phyloP scores from a whole-genome alignment of 2,329 filamentous ascomycete species.

The Venturia carpophila region DNA sequence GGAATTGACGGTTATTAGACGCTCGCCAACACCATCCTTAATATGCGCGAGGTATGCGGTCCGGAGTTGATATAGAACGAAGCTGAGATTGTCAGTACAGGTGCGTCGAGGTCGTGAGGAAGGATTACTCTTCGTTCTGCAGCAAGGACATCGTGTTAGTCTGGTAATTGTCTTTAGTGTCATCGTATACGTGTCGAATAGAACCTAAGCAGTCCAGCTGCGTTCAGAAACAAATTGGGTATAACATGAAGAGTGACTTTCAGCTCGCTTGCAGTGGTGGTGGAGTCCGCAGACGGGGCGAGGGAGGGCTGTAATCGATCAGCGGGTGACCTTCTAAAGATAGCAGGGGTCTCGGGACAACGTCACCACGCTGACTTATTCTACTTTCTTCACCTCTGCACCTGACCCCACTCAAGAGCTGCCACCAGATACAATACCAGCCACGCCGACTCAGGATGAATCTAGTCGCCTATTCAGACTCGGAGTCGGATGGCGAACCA shows the following conservation, averaged over 20 bases:
- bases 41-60: constrained; percentile 73
- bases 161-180: neutral
- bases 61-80: constrained; percentile 75
- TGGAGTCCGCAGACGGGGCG: neutral
- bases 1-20: constrained; percentile 73
- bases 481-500: constrained; percentile 49
- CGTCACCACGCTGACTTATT: neutral
- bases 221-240: constrained; percentile 3
- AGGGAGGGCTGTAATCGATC: neutral
- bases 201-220: constrained; percentile 17
- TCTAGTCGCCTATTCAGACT: constrained; percentile 78
- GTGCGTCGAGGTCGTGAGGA: constrained; percentile 26
- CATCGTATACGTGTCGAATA: constrained; percentile 3
- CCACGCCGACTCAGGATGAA: constrained; percentile 48
- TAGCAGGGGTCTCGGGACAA: neutral
- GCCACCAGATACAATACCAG: neutral
- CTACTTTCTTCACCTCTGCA: no score
- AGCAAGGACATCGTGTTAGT: constrained; percentile 35
- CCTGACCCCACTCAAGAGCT: neutral
- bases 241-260: neutral
- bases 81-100: constrained; percentile 42
- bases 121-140: constrained; percentile 37
- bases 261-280: neutral
- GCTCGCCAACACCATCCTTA: constrained; percentile 76
- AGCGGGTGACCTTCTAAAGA: neutral